phyloP scores from a whole-genome alignment of 495 filamentous ascomycete genomes.

The Diplogelasinospora grovesii region DNA sequence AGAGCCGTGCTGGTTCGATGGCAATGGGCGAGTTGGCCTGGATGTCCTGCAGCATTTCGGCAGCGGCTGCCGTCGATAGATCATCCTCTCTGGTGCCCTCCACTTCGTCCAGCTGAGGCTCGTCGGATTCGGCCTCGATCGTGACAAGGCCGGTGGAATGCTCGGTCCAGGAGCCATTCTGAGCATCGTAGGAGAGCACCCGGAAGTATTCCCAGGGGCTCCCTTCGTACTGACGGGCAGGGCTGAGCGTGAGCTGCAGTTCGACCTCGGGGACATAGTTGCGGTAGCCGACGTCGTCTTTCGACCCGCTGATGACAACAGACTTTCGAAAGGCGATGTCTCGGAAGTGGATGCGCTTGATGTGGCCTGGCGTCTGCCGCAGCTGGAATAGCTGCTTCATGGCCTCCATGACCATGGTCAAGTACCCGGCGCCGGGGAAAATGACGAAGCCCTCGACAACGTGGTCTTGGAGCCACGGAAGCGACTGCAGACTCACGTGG shows the following conservation, averaged over 20 bases:
- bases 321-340: background rate
- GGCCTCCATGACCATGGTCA: conserved; percentile 42
- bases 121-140: background rate
- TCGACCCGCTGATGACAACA: conserved; percentile 1
- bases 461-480: conserved; percentile 44
- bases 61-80: background rate
- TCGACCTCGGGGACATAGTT: too few relatives aligned
- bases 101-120: too few relatives aligned
- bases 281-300: background rate
- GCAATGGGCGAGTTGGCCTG: background rate
- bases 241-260: background rate
- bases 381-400: conserved; percentile 22
- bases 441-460: conserved; percentile 28
- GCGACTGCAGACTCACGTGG: conserved; percentile 30
- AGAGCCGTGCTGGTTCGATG: background rate
- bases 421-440: conserved; percentile 47
- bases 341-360: conserved; percentile 1
- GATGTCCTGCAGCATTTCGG: background rate
- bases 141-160: background rate
- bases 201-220: background rate
- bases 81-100: background rate
- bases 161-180: conserved; percentile 1
- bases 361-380: conserved; percentile 5
- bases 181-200: background rate
- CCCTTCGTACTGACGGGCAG: background rate